Base-by-base conservation (phyloP, 2,329 filamentous ascomycete genomes). In the Arthrobotrys sinensis region DNA sequence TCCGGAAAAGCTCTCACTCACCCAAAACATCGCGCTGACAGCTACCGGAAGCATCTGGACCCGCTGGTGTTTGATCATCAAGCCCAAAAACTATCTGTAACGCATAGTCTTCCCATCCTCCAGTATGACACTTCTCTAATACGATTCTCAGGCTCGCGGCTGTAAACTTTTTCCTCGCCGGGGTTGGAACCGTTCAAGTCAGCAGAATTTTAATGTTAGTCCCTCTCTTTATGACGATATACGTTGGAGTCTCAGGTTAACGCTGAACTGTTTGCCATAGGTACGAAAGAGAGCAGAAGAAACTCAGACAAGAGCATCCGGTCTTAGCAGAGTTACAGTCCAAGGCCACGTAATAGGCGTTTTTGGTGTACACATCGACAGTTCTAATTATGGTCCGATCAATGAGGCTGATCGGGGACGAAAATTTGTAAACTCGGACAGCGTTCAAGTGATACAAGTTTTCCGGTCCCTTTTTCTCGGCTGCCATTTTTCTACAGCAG, bases 21-120 rank as follows among this genome's bases (percentile, higher is more conserved):
- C 93, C 34, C 94, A 97, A 86, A 99, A 98, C 87, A 88, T 88
- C 63, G 95, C 96, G 76, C 89, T 99, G 82, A 96, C 93, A 84
- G 91, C 91, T 82, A 99, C 96, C 8, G 96, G 96, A 81, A 86
- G 92, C 81, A 99, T 99, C 88, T 99, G 96, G 96, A 99, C 96
- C 53, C 90, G 96, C 81, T 99, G 96, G 96, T 99, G 96, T 88
- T 88, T 98, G 84, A 92, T 99, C 85, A 99, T 99, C 86, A 94
- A 91, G 85, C 96, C 96, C 73, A 91, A 90, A 86, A 99, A 99
- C 88, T 87, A 94, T 83, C 91, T 97, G 91, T 93, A 87, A 36
- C 34, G 6, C 38, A 40, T 12, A 28, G 50, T 45, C 7, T 43
- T n/a, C 24, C 50, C 57, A 32, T 34, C 16, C 36, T 24, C 14